phyloP scores from a whole-genome alignment of 768 basidiomycete species.

The Tricholoma hemisulphureum region DNA sequence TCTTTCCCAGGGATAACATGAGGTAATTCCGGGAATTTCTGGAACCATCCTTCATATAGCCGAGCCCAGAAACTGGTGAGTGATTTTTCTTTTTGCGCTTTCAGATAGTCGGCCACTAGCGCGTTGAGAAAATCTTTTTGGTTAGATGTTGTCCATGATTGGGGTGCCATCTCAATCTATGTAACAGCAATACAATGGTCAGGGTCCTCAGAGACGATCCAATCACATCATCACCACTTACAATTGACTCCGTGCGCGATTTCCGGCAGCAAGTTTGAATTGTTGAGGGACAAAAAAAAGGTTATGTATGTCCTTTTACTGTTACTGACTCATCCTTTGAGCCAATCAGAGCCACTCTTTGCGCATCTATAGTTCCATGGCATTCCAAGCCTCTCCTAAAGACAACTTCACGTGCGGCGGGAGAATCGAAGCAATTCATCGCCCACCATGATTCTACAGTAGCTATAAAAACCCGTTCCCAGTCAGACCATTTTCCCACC shows the following conservation, averaged over 20 bases:
- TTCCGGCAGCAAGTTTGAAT: not conserved
- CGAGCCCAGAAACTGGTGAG: not conserved
- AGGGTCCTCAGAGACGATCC: not conserved
- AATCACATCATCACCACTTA: not conserved
- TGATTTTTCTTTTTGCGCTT: not conserved
- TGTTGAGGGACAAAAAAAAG: not conserved
- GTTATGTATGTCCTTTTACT: not conserved
- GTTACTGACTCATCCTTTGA: too few relatives aligned
- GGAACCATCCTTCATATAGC: not conserved
- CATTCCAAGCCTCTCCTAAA: not conserved
- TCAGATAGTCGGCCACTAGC: not conserved
- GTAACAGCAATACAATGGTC: not conserved
- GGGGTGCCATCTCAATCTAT: not conserved
- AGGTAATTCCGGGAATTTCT: not conserved
- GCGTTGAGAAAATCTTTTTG: conserved; percentile 10
- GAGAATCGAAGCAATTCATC: too few relatives aligned
- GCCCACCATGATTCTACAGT: not conserved
- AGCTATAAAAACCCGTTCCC: not conserved
- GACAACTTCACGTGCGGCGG: not conserved
- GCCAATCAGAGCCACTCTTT: too few relatives aligned
- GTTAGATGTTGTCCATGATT: conserved; percentile 17
- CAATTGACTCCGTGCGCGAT: not conserved
- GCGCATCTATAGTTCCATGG: not conserved
- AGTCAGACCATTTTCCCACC: not conserved
- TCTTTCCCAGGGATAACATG: not conserved